These are phyloP conservation scores for Diplodia corticola DNA, from an alignment of 2,329 filamentous ascomycete species.

Conservation along the genomic window DNA sequence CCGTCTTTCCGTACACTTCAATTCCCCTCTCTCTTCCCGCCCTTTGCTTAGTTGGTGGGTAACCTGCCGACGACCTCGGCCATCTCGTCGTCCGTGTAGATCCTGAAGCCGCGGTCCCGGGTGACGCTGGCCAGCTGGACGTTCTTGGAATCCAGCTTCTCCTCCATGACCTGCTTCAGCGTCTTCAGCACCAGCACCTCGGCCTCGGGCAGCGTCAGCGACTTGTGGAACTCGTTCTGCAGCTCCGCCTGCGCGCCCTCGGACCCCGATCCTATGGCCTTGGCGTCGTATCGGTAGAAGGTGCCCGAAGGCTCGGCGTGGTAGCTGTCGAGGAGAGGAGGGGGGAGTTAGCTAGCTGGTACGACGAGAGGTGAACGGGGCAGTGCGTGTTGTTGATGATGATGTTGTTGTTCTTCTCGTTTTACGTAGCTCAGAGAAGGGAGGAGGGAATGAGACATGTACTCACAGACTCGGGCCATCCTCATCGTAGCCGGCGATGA, in stretches of 20 bases:
- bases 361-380: too few relatives aligned
- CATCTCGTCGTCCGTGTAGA: conserved; percentile 99
- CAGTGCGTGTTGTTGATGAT: too few relatives aligned
- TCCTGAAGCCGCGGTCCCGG: conserved; percentile 95
- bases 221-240: conserved; percentile 99
- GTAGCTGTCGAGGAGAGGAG: conserved; percentile 58
- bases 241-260: conserved; percentile 97
- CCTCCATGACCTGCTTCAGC: conserved; percentile 99
- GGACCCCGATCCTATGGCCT: conserved; percentile 95
- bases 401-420: too few relatives aligned
- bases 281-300: conserved; percentile 98
- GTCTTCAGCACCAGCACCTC: conserved; percentile 97
- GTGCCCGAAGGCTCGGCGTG: conserved; percentile 97
- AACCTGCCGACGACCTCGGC: conserved; percentile 84
- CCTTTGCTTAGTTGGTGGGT: conserved; percentile 45
- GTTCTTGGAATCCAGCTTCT: conserved; percentile 98
- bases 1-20: too few relatives aligned
- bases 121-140: conserved; percentile 97
- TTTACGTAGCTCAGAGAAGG: too few relatives aligned
- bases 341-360: too few relatives aligned
- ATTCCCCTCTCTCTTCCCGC: too few relatives aligned
- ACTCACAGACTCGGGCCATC: conserved; percentile 84
- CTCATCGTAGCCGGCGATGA: conserved; percentile 97
- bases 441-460: neutral
- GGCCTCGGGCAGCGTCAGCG: conserved; percentile 85